Percentiles rank a stretch among this genome's conserved stretches.
Evolutionary conservation across 768 basidiomycete genomes (phyloP).

Genomic region (Hebeloma cylindrosporum): DNA sequence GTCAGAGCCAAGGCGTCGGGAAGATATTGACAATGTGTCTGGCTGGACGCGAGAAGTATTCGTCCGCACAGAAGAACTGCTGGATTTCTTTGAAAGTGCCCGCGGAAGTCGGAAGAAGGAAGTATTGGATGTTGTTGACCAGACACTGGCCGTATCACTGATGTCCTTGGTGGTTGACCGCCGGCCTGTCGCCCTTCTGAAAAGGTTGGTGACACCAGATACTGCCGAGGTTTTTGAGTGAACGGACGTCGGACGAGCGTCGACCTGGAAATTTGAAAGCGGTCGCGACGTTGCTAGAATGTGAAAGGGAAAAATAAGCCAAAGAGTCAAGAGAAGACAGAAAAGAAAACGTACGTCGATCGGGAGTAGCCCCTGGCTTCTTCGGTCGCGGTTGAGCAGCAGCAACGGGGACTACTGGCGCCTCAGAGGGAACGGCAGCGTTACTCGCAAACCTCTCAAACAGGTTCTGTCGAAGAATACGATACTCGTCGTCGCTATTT

Average conservation of each 20-base stretch:
- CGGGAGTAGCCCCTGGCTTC: slow-evolving; percentile 26
- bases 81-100: slow-evolving; percentile 48
- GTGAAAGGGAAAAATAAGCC: slow-evolving; percentile 1
- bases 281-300: slow-evolving; percentile 34
- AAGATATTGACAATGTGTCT: slow-evolving; percentile 45
- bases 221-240: slow-evolving; percentile 52
- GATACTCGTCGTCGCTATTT: slow-evolving; percentile 85
- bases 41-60: slow-evolving; percentile 39
- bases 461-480: slow-evolving; percentile 77
- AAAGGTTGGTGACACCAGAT: slow-evolving; percentile 50
- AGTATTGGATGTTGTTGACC: slow-evolving; percentile 37
- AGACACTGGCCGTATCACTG: slow-evolving; percentile 49
- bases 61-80: slow-evolving; percentile 47
- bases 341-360: slow-evolving; percentile 33
- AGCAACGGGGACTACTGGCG: slow-evolving; percentile 57
- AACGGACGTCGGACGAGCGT: slow-evolving; percentile 52
- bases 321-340: neutral
- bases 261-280: slow-evolving; percentile 41
- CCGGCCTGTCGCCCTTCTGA: slow-evolving; percentile 49
- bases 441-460: slow-evolving; percentile 75
- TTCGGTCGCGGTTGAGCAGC: slow-evolving; percentile 35
- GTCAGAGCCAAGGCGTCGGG: slow-evolving; percentile 37
- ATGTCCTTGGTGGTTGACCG: slow-evolving; percentile 40
- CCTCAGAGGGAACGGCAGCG: slow-evolving; percentile 59
- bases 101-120: slow-evolving; percentile 40